Evolutionary conservation across 495 filamentous ascomycete species (phyloP).

Genomic region (Xylaria sp.): DNA sequence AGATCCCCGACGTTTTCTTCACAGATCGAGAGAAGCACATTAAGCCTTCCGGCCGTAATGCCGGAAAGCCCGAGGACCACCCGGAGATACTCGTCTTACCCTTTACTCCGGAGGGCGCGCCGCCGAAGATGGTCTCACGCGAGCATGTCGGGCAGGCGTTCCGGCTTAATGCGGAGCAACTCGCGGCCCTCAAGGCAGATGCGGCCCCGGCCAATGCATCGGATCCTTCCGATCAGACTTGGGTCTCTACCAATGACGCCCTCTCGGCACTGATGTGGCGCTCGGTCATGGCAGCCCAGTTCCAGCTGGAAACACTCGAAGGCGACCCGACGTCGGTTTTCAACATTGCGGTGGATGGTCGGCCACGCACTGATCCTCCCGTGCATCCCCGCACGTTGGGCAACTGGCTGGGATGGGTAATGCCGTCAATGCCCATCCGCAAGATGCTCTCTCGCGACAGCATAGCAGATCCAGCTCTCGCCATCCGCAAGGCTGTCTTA

Average conservation of each 20-base stretch:
- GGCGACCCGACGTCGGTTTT: conserved; percentile 42
- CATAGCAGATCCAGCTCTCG: conserved; percentile 40
- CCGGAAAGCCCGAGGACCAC: conserved; percentile 41
- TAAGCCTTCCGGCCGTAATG: conserved; percentile 37
- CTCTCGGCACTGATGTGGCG: conserved; percentile 51
- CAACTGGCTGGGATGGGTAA: conserved; percentile 44
- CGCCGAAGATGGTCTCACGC: conserved; percentile 42
- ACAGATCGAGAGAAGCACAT: conserved; percentile 41
- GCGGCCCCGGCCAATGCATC: conserved; percentile 42
- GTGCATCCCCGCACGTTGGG: conserved; percentile 43
- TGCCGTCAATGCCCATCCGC: conserved; percentile 37
- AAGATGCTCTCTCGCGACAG: conserved; percentile 41
- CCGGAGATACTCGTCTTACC: conserved; percentile 44
- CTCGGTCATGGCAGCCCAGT: conserved; percentile 46
- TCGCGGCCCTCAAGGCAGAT: conserved; percentile 43
- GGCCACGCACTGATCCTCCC: conserved; percentile 40
- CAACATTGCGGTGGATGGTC: conserved; percentile 46
- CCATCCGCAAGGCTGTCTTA: conserved; percentile 32
- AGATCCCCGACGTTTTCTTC: conserved; percentile 34
- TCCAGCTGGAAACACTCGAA: conserved; percentile 38
- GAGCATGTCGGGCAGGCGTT: conserved; percentile 43
- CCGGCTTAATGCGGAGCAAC: conserved; percentile 42
- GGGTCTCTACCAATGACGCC: conserved; percentile 52
- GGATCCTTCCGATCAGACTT: conserved; percentile 35
- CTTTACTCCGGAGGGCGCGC: conserved; percentile 41